Evolutionary conservation across 2,329 filamentous ascomycete genomes (phyloP).

Genomic region (Nothopassalora personata): DNA sequence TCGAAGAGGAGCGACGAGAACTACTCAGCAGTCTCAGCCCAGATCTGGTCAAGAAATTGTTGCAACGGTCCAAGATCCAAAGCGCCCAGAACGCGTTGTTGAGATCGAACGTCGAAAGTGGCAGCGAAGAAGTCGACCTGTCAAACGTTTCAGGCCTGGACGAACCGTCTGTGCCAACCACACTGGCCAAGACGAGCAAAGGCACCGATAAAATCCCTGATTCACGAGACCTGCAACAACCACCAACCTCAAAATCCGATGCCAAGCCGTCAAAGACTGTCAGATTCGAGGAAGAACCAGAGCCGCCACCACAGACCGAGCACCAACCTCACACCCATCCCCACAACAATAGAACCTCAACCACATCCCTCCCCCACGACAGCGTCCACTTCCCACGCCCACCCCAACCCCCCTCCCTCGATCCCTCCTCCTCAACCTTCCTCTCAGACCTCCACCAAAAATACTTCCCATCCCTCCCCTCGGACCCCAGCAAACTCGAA

Average conservation of each 20-base stretch:
- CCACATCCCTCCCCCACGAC: constrained; percentile 14
- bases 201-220: not conserved
- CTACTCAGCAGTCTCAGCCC: constrained; percentile 74
- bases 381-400: constrained; percentile 56
- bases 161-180: not conserved
- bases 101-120: constrained; percentile 65
- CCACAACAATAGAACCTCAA: constrained; percentile 1
- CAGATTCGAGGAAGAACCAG: constrained; percentile 18
- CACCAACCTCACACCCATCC: not conserved
- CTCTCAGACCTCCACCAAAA: constrained; percentile 79
- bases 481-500: constrained; percentile 77
- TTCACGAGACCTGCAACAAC: not conserved
- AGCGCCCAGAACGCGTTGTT: not conserved
- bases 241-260: not conserved
- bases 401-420: constrained; percentile 62
- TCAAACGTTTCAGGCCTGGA: constrained; percentile 8
- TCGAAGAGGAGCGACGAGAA: constrained; percentile 72
- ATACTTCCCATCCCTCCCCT: constrained; percentile 84
- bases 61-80: constrained; percentile 49
- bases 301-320: not conserved
- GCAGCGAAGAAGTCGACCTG: constrained; percentile 40
- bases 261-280: constrained; percentile 21
- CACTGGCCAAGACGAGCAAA: not conserved
- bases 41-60: constrained; percentile 67
- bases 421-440: constrained; percentile 78